These are phyloP conservation scores for Cyclocybe cylindracea DNA, from an alignment of 768 basidiomycete genomes.

Conservation along the genomic window DNA sequence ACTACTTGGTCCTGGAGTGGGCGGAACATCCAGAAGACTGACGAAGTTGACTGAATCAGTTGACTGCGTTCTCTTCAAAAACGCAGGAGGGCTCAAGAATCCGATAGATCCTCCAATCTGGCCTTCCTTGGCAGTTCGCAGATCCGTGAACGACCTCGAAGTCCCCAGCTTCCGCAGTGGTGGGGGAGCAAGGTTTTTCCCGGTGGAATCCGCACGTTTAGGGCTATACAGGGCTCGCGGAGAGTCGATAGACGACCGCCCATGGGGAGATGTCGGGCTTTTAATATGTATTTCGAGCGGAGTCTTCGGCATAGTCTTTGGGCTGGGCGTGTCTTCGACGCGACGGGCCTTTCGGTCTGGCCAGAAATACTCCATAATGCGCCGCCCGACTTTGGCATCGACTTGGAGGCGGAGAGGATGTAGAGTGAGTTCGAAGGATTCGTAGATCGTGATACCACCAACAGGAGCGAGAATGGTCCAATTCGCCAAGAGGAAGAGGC, in stretches of 20 bases:
- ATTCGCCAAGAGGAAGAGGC: conserved; percentile 72
- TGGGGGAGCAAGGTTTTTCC: conserved; percentile 28
- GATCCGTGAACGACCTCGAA: conserved; percentile 73
- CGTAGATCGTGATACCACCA: conserved; percentile 90
- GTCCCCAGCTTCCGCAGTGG: conserved; percentile 52
- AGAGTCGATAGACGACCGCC: conserved; percentile 54
- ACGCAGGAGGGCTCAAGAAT: conserved; percentile 22
- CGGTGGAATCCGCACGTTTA: conserved; percentile 4
- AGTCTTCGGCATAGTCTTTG: conserved; percentile 12
- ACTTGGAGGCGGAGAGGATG: conserved; percentile 88
- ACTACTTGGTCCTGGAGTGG: conserved; percentile 9
- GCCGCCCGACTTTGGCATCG: conserved; percentile 77
- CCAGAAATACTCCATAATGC: conserved; percentile 90
- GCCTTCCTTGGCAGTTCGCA: conserved; percentile 47
- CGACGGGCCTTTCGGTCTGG: conserved; percentile 54
- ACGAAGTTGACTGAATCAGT: conserved; percentile 23
- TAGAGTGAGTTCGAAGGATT: conserved; percentile 75
- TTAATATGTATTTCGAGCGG: conserved; percentile 19
- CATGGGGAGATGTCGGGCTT: conserved; percentile 20
- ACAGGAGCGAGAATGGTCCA: conserved; percentile 90
- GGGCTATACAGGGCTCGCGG: conserved; percentile 35
- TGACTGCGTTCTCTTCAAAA: conserved; percentile 23
- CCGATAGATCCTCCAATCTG: conserved; percentile 27
- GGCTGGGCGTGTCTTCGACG: conserved; percentile 22
- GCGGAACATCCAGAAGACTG: conserved; percentile 13